Conservation (phyloP, 1,139 yeast species). For the Saccharomyces hybrid region DNA sequence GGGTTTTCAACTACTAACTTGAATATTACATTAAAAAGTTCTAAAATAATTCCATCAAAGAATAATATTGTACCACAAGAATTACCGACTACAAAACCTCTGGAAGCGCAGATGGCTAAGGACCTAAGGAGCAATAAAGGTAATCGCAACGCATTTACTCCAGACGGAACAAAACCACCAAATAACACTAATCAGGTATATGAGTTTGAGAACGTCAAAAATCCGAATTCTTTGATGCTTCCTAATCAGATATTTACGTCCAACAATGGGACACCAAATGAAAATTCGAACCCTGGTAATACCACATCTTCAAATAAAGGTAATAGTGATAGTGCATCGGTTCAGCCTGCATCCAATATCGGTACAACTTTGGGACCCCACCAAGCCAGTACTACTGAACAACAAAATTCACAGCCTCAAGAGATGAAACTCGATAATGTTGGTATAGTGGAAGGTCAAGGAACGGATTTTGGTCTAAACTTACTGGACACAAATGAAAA, state of each 20-base stretch:
- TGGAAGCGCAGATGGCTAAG: not conserved
- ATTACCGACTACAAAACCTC: not conserved
- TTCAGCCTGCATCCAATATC: not conserved
- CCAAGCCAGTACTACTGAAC: not conserved
- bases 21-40: not conserved
- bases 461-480: slow-evolving; percentile 15
- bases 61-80: not conserved
- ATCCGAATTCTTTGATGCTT: not conserved
- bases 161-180: not conserved
- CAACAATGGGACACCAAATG: not conserved
- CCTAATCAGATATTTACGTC: not conserved
- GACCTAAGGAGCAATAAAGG: not conserved
- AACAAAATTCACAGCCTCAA: not conserved
- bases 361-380: not conserved
- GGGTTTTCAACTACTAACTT: not conserved
- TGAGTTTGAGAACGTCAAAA: not conserved
- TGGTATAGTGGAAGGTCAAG: not conserved
- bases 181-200: not conserved
- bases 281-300: not conserved
- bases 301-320: not conserved
- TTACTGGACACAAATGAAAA: slow-evolving; percentile 16
- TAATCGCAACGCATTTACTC: not conserved
- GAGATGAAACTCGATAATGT: not conserved
- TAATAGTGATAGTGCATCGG: not conserved
- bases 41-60: not conserved